Base-by-base conservation (phyloP, 176 grass and related monocot genomes). In the Themeda triandra region DNA sequence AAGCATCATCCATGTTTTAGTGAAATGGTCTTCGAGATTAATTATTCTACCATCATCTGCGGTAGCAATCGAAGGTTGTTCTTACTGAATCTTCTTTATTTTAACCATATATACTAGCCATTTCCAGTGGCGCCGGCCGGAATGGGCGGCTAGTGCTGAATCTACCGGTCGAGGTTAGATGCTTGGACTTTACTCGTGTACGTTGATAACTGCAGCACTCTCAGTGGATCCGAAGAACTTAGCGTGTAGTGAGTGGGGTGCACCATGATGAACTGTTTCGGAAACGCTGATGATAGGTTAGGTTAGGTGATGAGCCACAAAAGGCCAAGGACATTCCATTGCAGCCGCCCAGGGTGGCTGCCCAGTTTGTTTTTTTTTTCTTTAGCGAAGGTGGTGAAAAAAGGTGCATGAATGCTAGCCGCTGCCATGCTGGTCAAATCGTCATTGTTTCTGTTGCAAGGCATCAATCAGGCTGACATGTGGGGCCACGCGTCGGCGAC, bases 261-360 rank as follows among this genome's bases (percentile, higher is more conserved):
- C 81, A 74, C 27, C 68, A 72, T 79, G 42, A 53, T 32, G 30
- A 76, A 68, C 76, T 46, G 60, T 85, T 35, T 73, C 33, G 14
- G 29, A 44, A 19, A 64, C 63, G 45, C 67, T 73, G 48, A 76
- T 36, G 27, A 35, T 51, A 77, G 46, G 60, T 13, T 63, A 63
- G 60, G 78, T 72, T 77, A 29, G 83, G 78, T 82, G 25, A 71
- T 19, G 48, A 82, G 63, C 54, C 13, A n/a, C 13, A 23, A 51
- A 74, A 74, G 11, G 42, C 1, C 33, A 23, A 0, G 60, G 48
- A 85, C 87, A 46, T 75, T 69, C 19, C 82, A 63, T 36, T 12
- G 21, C 76, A 69, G 25, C 82, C 82, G 69, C 62, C 69, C 87
- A 24, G 28, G 10, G 56, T 3, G 1, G 19, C 10, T 49, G 6